phyloP scores from a whole-genome alignment of 2,329 filamentous ascomycete species.

The Beauveria sp. region DNA sequence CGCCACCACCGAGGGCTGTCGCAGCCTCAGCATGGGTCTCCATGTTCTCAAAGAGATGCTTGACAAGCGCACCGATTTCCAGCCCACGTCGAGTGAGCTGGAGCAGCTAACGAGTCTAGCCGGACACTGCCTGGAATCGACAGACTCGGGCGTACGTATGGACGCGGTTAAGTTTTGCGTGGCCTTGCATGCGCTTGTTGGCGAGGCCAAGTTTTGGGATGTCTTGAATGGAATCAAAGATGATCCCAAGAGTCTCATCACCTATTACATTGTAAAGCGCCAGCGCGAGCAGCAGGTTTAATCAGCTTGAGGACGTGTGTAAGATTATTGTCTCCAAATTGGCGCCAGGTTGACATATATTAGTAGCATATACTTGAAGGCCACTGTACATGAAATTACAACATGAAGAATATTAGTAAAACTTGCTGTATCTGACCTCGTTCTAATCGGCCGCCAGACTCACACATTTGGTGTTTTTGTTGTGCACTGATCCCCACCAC shows the following conservation, averaged over 20 bases:
- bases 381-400: background rate
- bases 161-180: conserved; percentile 76
- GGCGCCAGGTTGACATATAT: background rate
- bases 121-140: conserved; percentile 50
- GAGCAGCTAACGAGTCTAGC: conserved; percentile 42
- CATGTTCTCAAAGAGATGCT: conserved; percentile 55
- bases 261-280: conserved; percentile 71
- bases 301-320: no score
- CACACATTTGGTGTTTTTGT: no score
- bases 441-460: no score
- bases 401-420: no score
- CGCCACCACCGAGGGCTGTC: conserved; percentile 36
- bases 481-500: no score
- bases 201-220: conserved; percentile 59
- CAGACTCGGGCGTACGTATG: conserved; percentile 58
- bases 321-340: background rate
- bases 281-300: conserved; percentile 41
- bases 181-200: conserved; percentile 56
- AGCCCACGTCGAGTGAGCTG: conserved; percentile 46
- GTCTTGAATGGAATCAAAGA: conserved; percentile 57
- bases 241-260: conserved; percentile 68
- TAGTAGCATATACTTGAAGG: background rate
- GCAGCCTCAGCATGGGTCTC: conserved; percentile 54
- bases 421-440: no score
- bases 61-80: conserved; percentile 38